Evolutionary conservation across 2,329 filamentous ascomycete genomes (phyloP).

Genomic region (Scopulariopsis brevicaulis): DNA sequence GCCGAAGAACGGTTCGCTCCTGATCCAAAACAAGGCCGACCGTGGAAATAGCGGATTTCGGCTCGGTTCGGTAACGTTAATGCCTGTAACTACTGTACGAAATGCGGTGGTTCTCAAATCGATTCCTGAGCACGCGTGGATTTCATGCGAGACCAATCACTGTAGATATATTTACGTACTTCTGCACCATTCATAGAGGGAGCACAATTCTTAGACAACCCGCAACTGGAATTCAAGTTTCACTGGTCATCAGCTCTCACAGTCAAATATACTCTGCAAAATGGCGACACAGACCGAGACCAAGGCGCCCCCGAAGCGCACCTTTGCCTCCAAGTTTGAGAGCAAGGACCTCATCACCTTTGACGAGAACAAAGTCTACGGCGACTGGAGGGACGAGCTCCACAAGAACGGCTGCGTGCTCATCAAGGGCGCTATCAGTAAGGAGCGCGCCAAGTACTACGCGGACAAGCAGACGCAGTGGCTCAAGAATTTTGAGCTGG

Average conservation of each 20-base stretch:
- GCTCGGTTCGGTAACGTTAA: background rate
- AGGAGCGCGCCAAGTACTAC: conserved; percentile 25
- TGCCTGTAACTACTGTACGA: too few species aligned
- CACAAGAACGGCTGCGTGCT: conserved; percentile 25
- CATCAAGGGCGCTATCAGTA: conserved; percentile 24
- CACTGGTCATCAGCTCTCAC: background rate
- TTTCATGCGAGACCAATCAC: background rate
- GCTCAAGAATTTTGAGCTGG: conserved; percentile 26
- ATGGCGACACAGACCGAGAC: conserved; percentile 8
- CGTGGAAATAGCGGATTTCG: background rate
- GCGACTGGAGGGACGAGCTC: conserved; percentile 32
- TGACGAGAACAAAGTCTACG: conserved; percentile 11
- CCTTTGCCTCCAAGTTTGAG: conserved; percentile 11
- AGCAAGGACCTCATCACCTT: conserved; percentile 13
- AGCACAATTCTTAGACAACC: background rate
- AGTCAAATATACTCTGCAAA: background rate
- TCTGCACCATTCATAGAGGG: background rate
- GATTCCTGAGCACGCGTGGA: background rate
- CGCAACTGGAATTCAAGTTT: background rate
- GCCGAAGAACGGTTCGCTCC: background rate
- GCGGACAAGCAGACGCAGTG: conserved; percentile 25
- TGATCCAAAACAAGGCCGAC: background rate
- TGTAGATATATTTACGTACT: background rate
- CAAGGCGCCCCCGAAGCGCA: conserved; percentile 4
- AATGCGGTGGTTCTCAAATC: background rate